Evolutionary conservation across 2,329 filamentous ascomycete species (phyloP).

Genomic region (Aspergillus hiratsukae): DNA sequence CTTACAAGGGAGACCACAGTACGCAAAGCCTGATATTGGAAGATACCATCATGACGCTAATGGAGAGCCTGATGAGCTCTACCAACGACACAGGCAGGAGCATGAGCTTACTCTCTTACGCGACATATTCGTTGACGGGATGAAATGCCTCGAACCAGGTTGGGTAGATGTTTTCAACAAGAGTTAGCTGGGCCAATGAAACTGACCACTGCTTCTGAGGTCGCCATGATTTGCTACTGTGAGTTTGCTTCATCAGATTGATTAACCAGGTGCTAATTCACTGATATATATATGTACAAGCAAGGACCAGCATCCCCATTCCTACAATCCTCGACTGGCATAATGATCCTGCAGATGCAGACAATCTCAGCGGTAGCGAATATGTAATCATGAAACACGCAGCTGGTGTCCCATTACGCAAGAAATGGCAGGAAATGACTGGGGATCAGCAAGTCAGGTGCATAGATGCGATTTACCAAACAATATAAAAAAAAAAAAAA

Average conservation of each 20-base stretch:
- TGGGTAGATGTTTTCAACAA: too few relatives aligned
- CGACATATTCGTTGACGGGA: too few relatives aligned
- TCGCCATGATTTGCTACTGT: conserved; percentile 44
- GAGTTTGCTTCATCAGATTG: conserved; percentile 11
- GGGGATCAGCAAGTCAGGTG: conserved; percentile 24
- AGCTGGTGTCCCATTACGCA: conserved; percentile 27
- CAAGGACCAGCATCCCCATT: conserved; percentile 38
- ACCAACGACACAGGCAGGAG: too few relatives aligned
- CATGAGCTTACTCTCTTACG: too few relatives aligned
- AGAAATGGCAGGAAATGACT: conserved; percentile 30
- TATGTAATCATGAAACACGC: conserved; percentile 41
- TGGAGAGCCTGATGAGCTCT: too few relatives aligned
- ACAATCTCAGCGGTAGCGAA: conserved; percentile 31
- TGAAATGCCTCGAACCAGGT: too few relatives aligned
- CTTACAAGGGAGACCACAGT: too few relatives aligned
- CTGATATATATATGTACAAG: conserved; percentile 28
- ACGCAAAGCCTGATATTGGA: too few relatives aligned
- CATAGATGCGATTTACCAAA: conserved; percentile 11
- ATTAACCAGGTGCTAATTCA: neutral
- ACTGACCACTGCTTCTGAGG: conserved; percentile 40
- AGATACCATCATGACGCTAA: too few relatives aligned
- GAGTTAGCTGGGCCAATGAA: conserved; percentile 34
- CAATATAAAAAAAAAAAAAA: too few relatives aligned
- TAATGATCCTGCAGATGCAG: conserved; percentile 25
- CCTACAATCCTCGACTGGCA: conserved; percentile 43